Conservation (phyloP, 495 filamentous ascomycete genomes). For the Podospora conica region DNA sequence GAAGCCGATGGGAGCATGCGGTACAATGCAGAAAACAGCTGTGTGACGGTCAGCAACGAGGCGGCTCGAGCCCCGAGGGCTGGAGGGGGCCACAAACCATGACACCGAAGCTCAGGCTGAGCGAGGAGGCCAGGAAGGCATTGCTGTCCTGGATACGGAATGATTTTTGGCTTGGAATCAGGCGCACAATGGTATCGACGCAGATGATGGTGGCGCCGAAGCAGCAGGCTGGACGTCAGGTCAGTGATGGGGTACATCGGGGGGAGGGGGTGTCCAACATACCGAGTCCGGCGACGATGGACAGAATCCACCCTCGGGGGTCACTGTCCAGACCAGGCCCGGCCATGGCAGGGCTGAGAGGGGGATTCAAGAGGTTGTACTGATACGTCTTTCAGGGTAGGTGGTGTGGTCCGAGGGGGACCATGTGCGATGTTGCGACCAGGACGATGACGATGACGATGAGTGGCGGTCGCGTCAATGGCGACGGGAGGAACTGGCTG, state of each 20-base stretch:
- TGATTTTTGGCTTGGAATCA: conserved; percentile 60
- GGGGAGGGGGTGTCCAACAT: conserved; percentile 16
- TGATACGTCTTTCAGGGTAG: background rate
- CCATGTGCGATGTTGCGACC: background rate
- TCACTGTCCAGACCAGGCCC: conserved; percentile 61
- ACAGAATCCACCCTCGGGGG: conserved; percentile 90
- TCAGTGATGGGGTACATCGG: background rate
- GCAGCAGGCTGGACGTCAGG: conserved; percentile 58
- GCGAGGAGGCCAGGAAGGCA: conserved; percentile 75
- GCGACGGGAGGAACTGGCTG: background rate
- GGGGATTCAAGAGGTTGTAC: background rate
- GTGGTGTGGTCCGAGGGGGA: background rate
- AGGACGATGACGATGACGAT: background rate
- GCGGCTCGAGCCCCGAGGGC: background rate
- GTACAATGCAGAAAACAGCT: conserved; percentile 92
- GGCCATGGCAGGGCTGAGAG: background rate
- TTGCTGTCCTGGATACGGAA: conserved; percentile 89
- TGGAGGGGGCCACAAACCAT: conserved; percentile 57
- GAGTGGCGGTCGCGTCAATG: background rate
- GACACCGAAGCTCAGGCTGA: conserved; percentile 94
- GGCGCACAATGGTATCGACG: conserved; percentile 68
- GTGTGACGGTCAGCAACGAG: conserved; percentile 18
- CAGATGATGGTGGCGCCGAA: conserved; percentile 80
- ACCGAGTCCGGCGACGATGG: conserved; percentile 73
- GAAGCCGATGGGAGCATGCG: conserved; percentile 88